Conservation (phyloP, 2,329 filamentous ascomycete species). For the Microcyclospora pomicola region DNA sequence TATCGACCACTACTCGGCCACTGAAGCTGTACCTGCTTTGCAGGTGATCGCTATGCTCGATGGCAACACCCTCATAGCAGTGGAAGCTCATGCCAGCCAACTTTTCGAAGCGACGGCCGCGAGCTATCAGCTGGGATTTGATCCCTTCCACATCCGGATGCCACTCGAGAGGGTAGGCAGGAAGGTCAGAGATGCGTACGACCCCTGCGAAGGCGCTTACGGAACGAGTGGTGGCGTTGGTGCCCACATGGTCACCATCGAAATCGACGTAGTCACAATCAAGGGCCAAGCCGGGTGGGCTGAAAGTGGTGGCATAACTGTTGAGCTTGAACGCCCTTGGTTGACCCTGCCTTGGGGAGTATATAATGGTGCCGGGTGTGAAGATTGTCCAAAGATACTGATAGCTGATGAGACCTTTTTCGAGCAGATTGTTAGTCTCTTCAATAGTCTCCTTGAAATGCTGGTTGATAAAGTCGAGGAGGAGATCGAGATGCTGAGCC, state of each 20-base stretch:
- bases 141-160: conserved; percentile 7
- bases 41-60: conserved; percentile 7
- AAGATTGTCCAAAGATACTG: conserved; percentile 33
- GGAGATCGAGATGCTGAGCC: conserved; percentile 19
- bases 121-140: conserved; percentile 11
- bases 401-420: conserved; percentile 21
- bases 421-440: conserved; percentile 17
- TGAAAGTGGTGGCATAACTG: conserved; percentile 17
- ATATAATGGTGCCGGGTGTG: conserved; percentile 22
- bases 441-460: conserved; percentile 16
- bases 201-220: conserved; percentile 13
- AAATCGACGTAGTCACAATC: conserved; percentile 18
- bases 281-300: conserved; percentile 14
- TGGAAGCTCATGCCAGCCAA: conserved; percentile 18
- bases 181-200: conserved; percentile 12
- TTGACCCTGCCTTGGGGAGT: conserved; percentile 17
- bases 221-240: conserved; percentile 3
- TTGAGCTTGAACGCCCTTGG: conserved; percentile 17
- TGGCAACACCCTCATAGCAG: conserved; percentile 14
- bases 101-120: conserved; percentile 14
- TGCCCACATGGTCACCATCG: conserved; percentile 21
- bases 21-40: conserved; percentile 14
- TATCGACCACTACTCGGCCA: conserved; percentile 18
- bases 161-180: conserved; percentile 13
- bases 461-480: conserved; percentile 19